phyloP scores from a whole-genome alignment of 495 filamentous ascomycete species.

The Hypoxylon fragiforme region DNA sequence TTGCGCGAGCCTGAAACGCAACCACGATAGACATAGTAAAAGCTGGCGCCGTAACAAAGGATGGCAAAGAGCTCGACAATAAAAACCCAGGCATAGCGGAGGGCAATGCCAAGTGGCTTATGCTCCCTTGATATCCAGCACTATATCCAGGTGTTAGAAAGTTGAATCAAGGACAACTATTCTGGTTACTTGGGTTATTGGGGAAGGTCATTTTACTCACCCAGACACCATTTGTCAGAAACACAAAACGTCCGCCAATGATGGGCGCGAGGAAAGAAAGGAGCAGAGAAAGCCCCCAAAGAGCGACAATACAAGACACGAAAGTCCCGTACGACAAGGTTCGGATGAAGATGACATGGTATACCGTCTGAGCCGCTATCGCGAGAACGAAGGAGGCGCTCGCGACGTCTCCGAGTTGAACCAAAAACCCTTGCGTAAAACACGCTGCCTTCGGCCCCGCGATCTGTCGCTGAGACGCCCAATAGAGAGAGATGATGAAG shows the following conservation, averaged over 20 bases:
- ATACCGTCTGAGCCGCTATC: slow-evolving; percentile 63
- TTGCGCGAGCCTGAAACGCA: slow-evolving; percentile 10
- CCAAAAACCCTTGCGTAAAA: slow-evolving; percentile 63
- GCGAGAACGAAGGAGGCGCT: slow-evolving; percentile 65
- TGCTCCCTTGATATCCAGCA: slow-evolving; percentile 57
- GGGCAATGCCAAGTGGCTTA: slow-evolving; percentile 52
- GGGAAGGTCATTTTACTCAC: slow-evolving; percentile 44
- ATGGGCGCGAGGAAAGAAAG: slow-evolving; percentile 56
- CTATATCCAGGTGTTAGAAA: slow-evolving; percentile 40
- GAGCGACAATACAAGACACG: slow-evolving; percentile 44
- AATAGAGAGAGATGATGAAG: slow-evolving; percentile 62
- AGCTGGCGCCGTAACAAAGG: slow-evolving; percentile 58
- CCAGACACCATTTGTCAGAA: slow-evolving; percentile 58
- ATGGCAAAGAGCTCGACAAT: slow-evolving; percentile 65
- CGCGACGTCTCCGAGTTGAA: slow-evolving; percentile 64
- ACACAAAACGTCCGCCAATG: slow-evolving; percentile 50
- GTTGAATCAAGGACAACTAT: not conserved
- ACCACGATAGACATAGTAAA: slow-evolving; percentile 53
- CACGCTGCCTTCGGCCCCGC: slow-evolving; percentile 55
- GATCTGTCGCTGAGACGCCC: slow-evolving; percentile 55
- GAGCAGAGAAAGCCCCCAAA: slow-evolving; percentile 55
- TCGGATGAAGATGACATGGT: slow-evolving; percentile 53
- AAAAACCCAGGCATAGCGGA: slow-evolving; percentile 72
- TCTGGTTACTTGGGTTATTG: no score
- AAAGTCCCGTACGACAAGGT: slow-evolving; percentile 53